Conservation (phyloP, 163 green algal genomes). For the Scenedesmus sp. region DNA sequence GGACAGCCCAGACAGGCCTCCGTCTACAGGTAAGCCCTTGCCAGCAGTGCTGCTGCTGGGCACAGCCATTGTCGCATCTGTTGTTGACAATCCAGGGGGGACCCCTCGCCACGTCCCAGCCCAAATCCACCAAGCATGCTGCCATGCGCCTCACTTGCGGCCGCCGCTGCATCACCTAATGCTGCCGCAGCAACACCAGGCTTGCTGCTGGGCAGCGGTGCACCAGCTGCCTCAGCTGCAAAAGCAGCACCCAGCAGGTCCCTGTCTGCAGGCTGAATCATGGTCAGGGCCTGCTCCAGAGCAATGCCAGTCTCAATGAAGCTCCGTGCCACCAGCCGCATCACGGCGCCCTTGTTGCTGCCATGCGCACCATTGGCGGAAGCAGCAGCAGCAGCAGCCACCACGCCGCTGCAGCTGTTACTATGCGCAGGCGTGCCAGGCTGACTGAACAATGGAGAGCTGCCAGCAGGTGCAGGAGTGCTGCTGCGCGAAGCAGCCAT, state of each 20-base stretch:
- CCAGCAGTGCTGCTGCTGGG: not conserved
- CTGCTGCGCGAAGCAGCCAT: not conserved
- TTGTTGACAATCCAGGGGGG: not conserved
- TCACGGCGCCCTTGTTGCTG: slow-evolving; percentile 24
- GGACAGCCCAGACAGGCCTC: not conserved
- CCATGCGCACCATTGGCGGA: not conserved
- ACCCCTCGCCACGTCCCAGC: not conserved
- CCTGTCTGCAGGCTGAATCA: slow-evolving; percentile 12
- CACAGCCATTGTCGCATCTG: not conserved
- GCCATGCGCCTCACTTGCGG: not conserved
- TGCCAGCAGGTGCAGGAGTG: slow-evolving; percentile 2
- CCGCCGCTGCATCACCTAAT: not conserved
- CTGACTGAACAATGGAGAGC: not conserved
- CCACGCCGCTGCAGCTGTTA: not conserved
- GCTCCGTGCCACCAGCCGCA: slow-evolving; percentile 30
- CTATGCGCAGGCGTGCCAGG: slow-evolving; percentile 36
- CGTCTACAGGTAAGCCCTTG: not conserved
- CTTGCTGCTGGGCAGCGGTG: slow-evolving; percentile 7
- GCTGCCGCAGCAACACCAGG: not conserved
- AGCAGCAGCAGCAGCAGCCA: not conserved
- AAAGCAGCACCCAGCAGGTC: slow-evolving; percentile 25
- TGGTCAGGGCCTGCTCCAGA: slow-evolving; percentile 3
- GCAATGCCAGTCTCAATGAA: slow-evolving; percentile 39
- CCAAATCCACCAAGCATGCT: not conserved
- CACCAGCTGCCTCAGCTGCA: slow-evolving; percentile 28